Evolutionary conservation across 2,329 filamentous ascomycete genomes (phyloP), one percentile per base, ranked within the genome.

Genomic region (Ophiostoma sp.): DNA sequence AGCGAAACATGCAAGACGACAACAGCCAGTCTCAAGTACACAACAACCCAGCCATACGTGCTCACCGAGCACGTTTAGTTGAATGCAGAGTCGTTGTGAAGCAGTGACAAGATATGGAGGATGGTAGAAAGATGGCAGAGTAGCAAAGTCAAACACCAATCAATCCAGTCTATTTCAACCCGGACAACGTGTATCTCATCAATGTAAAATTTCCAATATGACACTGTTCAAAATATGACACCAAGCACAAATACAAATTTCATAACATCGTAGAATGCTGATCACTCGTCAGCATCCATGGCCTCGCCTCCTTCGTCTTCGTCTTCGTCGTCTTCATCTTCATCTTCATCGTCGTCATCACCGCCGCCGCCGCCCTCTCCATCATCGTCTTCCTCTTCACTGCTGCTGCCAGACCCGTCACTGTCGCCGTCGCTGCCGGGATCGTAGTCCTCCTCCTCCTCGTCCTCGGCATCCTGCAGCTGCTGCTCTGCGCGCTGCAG

Each of bases 401-500:
- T 81, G 41, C 81, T 83, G 1, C 76, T 76, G 0, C 85, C 86
- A 1, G 82, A 85, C 0, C 86, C 86, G 13, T 85, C 87, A 68
- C 85, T 87, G 5, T 88, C 86, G 0, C 81, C 86, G 5, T 88
- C 86, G 54, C 83, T 86, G 0, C 85, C 86, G 0, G 88, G 88
- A 71, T 90, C 86, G 73, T 89, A 89, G 74, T 90, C 87, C 73
- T 90, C 87, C 73, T 89, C 88, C 4, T 87, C 81, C 70, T 88
- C 87, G 67, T 88, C 87, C 70, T 89, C 87, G 1, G 87, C 86
- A 52, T 89, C 85, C 71, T 86, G 84, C 48, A 86, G 73, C 71
- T 80, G 79, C 3, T 79, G 80, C 73, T 87, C 85, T 10, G 84
- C 85, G 70, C 79, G 81, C 75, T 85, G 80, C 57, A 86, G 77